Evolutionary conservation across 2,329 filamentous ascomycete genomes (phyloP), one percentile per base, ranked within the genome.

Genomic region (Sporothrix variecibatus): DNA sequence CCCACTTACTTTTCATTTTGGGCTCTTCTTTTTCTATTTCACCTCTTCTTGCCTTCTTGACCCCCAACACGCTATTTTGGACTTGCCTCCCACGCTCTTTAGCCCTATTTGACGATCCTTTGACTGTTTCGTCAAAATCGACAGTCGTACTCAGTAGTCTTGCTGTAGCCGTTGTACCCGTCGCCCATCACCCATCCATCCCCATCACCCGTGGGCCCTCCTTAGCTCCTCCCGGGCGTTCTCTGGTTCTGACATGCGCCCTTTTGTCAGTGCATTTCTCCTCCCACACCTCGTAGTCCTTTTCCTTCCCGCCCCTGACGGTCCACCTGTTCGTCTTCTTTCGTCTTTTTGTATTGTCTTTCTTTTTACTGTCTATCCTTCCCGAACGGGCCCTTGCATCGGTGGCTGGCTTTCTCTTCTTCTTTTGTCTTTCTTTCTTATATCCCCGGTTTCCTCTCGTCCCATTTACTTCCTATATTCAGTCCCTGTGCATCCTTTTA

Each of bases 371-470:
- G 53, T 31, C 23, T 28, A 2, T 12, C 11, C 9, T 28, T 46
- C n/a, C 62, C n/a, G n/a, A 23, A 23, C 60, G 60, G 60, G 20
- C 20, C 60, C 60, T 64, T 64, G 60, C 60, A 64, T 67, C 62
- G 12, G 62, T 20, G 38, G 62, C 12, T 20, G 31, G 58, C 38
- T 9, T 51, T 43, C 28, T 65, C 26, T 11, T 65, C 8, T 26
- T 46, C 20, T 64, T 17, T 40, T 40, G n/a, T n/a, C 31, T 56
- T 15, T 58, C 26, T 28, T 62, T 20, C 28, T 20, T 20, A n/a
- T 34, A 58, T 15, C 53, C 53, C 26, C 26, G 2, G 56, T n/a
- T n/a, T n/a, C n/a, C n/a, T n/a, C n/a, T n/a, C n/a, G n/a, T 40
- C 9, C 9, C 38, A 40, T 40, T 40, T 40, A 40, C 4, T 40